These are phyloP conservation scores for Herpetospermum pedunculosum DNA, from an alignment of 306 rosid genomes.

Conservation along the genomic window DNA sequence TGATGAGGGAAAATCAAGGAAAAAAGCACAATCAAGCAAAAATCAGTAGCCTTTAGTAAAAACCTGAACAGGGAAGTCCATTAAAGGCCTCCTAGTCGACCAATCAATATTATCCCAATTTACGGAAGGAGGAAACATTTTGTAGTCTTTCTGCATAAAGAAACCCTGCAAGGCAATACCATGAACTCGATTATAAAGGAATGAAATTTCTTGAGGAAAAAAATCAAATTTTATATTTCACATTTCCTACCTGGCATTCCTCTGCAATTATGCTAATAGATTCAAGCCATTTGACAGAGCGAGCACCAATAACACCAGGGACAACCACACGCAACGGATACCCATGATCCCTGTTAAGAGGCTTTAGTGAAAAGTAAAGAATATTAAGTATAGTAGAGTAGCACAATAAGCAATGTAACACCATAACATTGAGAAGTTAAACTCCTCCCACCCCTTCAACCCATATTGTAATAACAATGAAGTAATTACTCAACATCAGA, in stretches of 20 bases:
- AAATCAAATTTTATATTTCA: neutral
- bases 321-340: slow-evolving; percentile 82
- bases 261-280: slow-evolving; percentile 52
- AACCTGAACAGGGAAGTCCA: slow-evolving; percentile 99
- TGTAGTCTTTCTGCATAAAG: slow-evolving; percentile 98
- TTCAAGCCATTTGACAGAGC: slow-evolving; percentile 95
- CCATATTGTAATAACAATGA: neutral
- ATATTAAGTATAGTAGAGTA: slow-evolving; percentile 1
- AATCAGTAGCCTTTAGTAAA: slow-evolving; percentile 1
- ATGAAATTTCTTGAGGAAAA: neutral
- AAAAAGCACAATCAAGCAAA: neutral
- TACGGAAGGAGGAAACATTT: slow-evolving; percentile 89
- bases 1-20: neutral
- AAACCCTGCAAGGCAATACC: slow-evolving; percentile 52
- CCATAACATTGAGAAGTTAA: neutral
- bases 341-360: slow-evolving; percentile 91
- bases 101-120: slow-evolving; percentile 89
- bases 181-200: neutral
- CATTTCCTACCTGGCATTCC: slow-evolving; percentile 73
- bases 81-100: slow-evolving; percentile 80
- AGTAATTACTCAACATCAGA: neutral
- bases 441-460: neutral
- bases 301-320: slow-evolving; percentile 96
- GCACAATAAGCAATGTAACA: neutral
- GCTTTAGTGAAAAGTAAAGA: slow-evolving; percentile 23